Evolutionary conservation across 2,329 filamentous ascomycete species (phyloP).

Genomic region (Canariomyces notabilis): DNA sequence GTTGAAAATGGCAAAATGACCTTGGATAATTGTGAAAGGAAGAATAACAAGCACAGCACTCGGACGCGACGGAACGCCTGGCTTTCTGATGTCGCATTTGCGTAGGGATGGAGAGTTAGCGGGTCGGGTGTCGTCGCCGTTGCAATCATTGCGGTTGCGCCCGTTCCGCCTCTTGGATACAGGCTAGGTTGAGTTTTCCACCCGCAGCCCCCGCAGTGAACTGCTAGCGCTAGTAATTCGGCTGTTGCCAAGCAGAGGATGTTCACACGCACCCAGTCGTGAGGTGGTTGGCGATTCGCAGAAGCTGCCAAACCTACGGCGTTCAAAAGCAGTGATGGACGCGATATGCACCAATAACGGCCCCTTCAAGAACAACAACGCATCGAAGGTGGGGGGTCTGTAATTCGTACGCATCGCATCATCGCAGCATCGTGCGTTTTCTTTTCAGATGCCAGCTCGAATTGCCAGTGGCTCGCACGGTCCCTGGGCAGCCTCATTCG

Average conservation of each 20-base stretch:
- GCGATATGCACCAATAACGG: constrained; percentile 6
- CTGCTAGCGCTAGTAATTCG: constrained; percentile 5
- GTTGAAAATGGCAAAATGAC: not conserved
- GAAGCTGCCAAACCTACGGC: constrained; percentile 3
- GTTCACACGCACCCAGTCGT: not conserved
- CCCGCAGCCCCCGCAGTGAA: not conserved
- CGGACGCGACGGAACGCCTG: not conserved
- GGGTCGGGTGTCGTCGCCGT: not conserved
- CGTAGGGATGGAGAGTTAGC: not conserved
- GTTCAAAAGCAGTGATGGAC: not conserved
- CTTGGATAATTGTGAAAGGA: not conserved
- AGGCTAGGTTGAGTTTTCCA: not conserved
- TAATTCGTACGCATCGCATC: too few species aligned
- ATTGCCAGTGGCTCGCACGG: constrained; percentile 11
- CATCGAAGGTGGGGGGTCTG: constrained; percentile 10
- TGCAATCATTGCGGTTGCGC: constrained; percentile 14
- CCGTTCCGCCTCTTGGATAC: constrained; percentile 12
- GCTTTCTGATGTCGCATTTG: not conserved
- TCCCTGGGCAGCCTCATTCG: constrained; percentile 18
- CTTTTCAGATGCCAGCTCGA: constrained; percentile 14
- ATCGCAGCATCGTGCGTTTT: constrained; percentile 10
- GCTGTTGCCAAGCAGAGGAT: constrained; percentile 14
- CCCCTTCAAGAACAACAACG: not conserved
- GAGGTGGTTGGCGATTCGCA: constrained; percentile 9
- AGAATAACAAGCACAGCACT: too few species aligned